Base-by-base conservation (phyloP, 495 filamentous ascomycete genomes). In the Elaphomyces granulatus region DNA sequence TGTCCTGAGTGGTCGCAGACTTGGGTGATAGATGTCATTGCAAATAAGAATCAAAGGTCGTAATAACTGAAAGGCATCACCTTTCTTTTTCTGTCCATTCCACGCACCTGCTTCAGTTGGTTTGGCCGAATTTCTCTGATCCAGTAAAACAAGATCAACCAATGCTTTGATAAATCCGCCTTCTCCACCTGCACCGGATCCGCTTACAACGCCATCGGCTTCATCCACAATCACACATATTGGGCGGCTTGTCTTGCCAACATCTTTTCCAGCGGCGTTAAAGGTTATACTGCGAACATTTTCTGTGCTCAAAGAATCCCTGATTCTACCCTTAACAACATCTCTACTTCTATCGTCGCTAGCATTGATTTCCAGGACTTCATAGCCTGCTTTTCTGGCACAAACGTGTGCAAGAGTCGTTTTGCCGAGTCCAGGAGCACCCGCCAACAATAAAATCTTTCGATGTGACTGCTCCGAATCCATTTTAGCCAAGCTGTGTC, bases 391-490 rank as follows among this genome's bases (percentile, higher is more conserved):
- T 52, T 98, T 90, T 47, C 68, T 77, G 0, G 90, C 90, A 54
- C 90, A 95, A 6, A 98, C 90, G 60, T 98, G 90, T 1, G 90
- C 92, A 20, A 98, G 57, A 0, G 90, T 98, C 0, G 90, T 98
- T 64, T 98, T 98, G 9, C 90, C 90, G 10, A 98, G 66, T 3
- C 90, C 90, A 2, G 90, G 87, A 6, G 88, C 84, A 0, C 90
- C 90, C 28, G 86, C 83, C 2, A 98, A 63, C 49, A 98, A 67
- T 21, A 98, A 64, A 19, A 98, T 83, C 55, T 95, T 96, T 39
- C 80, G 67, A 45, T 88, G 83, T 14, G 72, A 60, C 35, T 68
- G 76, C 48, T 83, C 80, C 40, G 84, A 61, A 17, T 77, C 72
- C 1, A 58, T 60, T 8, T 69, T 59, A 8, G 33, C 38, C 14